Evolutionary conservation across 2,329 filamentous ascomycete species (phyloP).

Genomic region (Cladosporium velox): DNA sequence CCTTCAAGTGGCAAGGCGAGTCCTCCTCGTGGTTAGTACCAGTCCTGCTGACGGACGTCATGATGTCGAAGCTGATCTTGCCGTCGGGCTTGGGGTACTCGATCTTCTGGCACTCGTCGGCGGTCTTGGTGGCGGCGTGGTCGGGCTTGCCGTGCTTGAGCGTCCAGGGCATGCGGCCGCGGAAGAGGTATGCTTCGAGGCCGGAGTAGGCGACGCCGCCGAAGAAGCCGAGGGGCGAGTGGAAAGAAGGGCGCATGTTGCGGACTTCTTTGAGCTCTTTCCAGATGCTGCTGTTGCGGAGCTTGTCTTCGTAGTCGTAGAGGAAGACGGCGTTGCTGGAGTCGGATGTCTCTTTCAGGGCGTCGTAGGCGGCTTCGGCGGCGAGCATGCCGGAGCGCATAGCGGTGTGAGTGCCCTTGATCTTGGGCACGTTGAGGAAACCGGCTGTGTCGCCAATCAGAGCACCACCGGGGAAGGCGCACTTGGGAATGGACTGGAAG

Average conservation of each 20-base stretch:
- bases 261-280: slow-evolving; percentile 91
- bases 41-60: slow-evolving; percentile 91
- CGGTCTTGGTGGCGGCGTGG: slow-evolving; percentile 74
- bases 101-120: slow-evolving; percentile 81
- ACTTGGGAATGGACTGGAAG: slow-evolving; percentile 96
- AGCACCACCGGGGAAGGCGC: slow-evolving; percentile 92
- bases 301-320: slow-evolving; percentile 87
- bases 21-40: slow-evolving; percentile 99
- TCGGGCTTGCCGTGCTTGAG: slow-evolving; percentile 81
- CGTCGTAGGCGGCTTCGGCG: slow-evolving; percentile 83
- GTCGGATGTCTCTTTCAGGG: slow-evolving; percentile 60
- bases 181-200: slow-evolving; percentile 83
- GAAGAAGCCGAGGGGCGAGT: slow-evolving; percentile 80
- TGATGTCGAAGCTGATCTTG: slow-evolving; percentile 90
- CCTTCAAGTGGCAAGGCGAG: slow-evolving; percentile 92
- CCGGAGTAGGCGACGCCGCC: slow-evolving; percentile 92
- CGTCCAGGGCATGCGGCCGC: slow-evolving; percentile 88
- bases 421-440: slow-evolving; percentile 96
- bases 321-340: slow-evolving; percentile 75
- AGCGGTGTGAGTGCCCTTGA: slow-evolving; percentile 96
- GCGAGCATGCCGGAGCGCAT: slow-evolving; percentile 98
- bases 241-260: slow-evolving; percentile 97
- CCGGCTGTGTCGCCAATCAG: slow-evolving; percentile 95
- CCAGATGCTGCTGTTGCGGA: slow-evolving; percentile 88
- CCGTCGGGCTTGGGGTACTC: slow-evolving; percentile 97